A percentile compares a stretch with the other conserved stretches of the same genome.
Conservation (phyloP, 495 filamentous ascomycete species). For the Aspergillus sclerotioniger region DNA sequence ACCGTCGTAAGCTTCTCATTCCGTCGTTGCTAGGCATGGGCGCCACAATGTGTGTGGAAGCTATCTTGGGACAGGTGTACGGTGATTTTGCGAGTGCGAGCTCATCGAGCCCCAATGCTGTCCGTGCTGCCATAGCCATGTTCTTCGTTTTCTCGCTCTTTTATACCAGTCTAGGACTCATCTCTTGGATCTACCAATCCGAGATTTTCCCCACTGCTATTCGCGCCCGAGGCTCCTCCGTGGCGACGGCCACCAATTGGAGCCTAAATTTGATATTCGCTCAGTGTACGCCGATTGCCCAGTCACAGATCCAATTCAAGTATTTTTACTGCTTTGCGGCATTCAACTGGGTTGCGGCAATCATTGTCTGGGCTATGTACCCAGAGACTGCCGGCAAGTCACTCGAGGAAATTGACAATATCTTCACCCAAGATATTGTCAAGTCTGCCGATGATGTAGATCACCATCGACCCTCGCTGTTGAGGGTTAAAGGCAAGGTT, state of each 20-base stretch:
- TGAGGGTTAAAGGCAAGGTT: not conserved
- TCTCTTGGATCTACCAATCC: slow-evolving; percentile 52
- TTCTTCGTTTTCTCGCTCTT: slow-evolving; percentile 58
- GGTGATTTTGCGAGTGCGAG: slow-evolving; percentile 21
- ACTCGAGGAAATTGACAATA: slow-evolving; percentile 52
- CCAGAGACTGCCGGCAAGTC: slow-evolving; percentile 54
- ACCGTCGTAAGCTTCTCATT: slow-evolving; percentile 52
- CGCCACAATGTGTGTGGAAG: slow-evolving; percentile 49
- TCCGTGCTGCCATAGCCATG: slow-evolving; percentile 56
- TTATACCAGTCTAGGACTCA: slow-evolving; percentile 51
- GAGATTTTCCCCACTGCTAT: slow-evolving; percentile 58
- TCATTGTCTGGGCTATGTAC: slow-evolving; percentile 47
- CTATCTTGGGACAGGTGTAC: slow-evolving; percentile 38
- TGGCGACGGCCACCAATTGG: slow-evolving; percentile 55
- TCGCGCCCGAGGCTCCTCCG: slow-evolving; percentile 50
- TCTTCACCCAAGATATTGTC: slow-evolving; percentile 28
- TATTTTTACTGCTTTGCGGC: slow-evolving; percentile 57
- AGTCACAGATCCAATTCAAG: slow-evolving; percentile 44
- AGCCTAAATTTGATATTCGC: slow-evolving; percentile 53
- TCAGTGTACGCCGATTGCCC: slow-evolving; percentile 54
- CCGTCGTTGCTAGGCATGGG: slow-evolving; percentile 51
- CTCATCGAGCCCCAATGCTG: slow-evolving; percentile 34
- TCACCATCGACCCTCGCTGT: not conserved
- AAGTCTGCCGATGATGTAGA: slow-evolving; percentile 5
- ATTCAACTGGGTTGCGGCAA: slow-evolving; percentile 45